Conservation (phyloP, 2,329 filamentous ascomycete genomes). For the Fusarium xylarioides region DNA sequence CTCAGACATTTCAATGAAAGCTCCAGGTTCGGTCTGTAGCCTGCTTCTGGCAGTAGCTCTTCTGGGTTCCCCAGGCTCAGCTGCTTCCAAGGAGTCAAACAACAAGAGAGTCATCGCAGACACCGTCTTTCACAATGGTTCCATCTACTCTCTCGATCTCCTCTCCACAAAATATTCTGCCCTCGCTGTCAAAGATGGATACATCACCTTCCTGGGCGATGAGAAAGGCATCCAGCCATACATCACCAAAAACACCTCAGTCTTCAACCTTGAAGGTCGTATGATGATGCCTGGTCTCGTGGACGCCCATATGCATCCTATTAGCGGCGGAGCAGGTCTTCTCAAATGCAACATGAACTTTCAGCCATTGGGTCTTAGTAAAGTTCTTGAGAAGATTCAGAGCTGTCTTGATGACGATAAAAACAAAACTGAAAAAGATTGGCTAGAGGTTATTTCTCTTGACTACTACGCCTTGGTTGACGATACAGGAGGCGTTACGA, state of each 20-base stretch:
- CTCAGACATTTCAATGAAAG: accelerated
- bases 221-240: not conserved
- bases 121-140: not conserved
- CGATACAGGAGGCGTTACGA: not conserved
- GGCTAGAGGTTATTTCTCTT: not conserved
- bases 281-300: not conserved
- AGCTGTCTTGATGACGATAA: not conserved
- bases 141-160: not conserved
- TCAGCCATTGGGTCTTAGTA: not conserved
- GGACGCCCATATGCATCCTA: not conserved
- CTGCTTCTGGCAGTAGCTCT: not conserved
- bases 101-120: not conserved
- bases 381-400: not conserved
- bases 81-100: not conserved
- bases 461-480: not conserved
- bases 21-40: not conserved
- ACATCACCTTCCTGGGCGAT: not conserved
- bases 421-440: not conserved
- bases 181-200: not conserved
- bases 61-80: too few relatives aligned
- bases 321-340: not conserved
- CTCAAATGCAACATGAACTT: conserved; percentile 1
- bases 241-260: not conserved
- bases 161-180: not conserved
- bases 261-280: not conserved